Evolutionary conservation across 1,139 yeast genomes (phyloP), one percentile per base, ranked within the genome.

Genomic region (Citeromyces hawaiiensis): DNA sequence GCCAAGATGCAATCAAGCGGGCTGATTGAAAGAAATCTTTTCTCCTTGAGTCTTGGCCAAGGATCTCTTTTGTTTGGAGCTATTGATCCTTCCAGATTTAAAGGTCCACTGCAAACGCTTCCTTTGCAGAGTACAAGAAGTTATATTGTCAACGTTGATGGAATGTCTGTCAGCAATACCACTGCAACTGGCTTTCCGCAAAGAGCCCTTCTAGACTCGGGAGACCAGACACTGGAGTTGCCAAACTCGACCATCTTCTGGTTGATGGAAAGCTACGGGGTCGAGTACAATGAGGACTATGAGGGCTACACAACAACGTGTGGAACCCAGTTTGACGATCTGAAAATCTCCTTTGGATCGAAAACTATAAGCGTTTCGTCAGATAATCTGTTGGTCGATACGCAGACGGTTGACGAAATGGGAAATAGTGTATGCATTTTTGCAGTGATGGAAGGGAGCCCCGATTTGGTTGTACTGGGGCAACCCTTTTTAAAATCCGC

Each of bases 401-500:
- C 60, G 16, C 59, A 66, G 45, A 64, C 70, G 48, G 43, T 60
- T 25, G 36, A 56, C 41, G 3, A 36, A 9, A 11, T 42, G 2
- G 42, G 46, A 2, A 9, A 9, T 17, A 49, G 50, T 14, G 64
- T 69, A 51, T 59, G 54, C 3, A 43, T 64, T 16, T 61, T 62
- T 6, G 27, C 15, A 8, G 19, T 35, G n/a, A 11, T 11, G 4
- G 32, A 29, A 14, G 15, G 32, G 21, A 51, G 52, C 23, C 56
- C 51, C 36, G 51, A 49, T 21, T 43, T 54, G 1, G 54, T 58
- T 38, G 61, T 73, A 13, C 54, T 83, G 11, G 96, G 96, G 37
- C 94, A 83, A 55, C 70, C 78, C 27, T 76, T 85, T 59, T 61
- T 86, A 50, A 68, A 85, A 44, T 66, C 72, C 40, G 87, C 83